These are phyloP conservation scores for Aspergillus bombycis DNA, from an alignment of 2,329 filamentous ascomycete species.

Conservation along the genomic window DNA sequence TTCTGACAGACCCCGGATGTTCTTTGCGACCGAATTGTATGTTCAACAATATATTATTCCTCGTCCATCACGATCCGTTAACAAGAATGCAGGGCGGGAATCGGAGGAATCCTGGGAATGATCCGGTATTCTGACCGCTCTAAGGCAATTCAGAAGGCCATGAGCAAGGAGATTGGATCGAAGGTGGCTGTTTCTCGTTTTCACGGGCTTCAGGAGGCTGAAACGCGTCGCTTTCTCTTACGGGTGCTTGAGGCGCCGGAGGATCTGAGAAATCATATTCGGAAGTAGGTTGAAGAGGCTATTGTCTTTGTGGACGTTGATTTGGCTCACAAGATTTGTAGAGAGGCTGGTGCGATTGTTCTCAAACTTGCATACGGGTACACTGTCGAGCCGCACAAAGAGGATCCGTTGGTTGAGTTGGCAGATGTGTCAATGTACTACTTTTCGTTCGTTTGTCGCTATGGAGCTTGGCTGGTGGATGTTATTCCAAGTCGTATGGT, in stretches of 20 bases:
- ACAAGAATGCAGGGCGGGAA: slow-evolving; percentile 31
- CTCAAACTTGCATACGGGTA: slow-evolving; percentile 44
- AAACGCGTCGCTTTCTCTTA: slow-evolving; percentile 48
- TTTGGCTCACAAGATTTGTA: slow-evolving; percentile 12
- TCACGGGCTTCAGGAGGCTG: slow-evolving; percentile 45
- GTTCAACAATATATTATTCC: slow-evolving; percentile 3
- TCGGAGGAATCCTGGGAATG: slow-evolving; percentile 39
- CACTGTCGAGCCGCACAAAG: slow-evolving; percentile 24
- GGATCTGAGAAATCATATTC: slow-evolving; percentile 45
- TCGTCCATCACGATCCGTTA: not conserved
- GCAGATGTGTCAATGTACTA: slow-evolving; percentile 43
- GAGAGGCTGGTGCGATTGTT: slow-evolving; percentile 42
- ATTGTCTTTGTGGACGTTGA: not conserved
- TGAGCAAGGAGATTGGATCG: slow-evolving; percentile 49
- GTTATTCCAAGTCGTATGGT: slow-evolving; percentile 38
- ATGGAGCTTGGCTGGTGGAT: slow-evolving; percentile 49
- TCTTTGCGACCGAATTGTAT: slow-evolving; percentile 36
- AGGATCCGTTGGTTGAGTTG: slow-evolving; percentile 43
- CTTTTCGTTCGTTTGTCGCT: slow-evolving; percentile 45
- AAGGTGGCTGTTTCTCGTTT: slow-evolving; percentile 44
- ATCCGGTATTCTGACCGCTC: slow-evolving; percentile 38
- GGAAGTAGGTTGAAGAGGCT: slow-evolving; percentile 19
- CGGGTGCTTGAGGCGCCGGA: slow-evolving; percentile 45
- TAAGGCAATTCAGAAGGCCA: slow-evolving; percentile 49
- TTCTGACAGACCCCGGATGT: slow-evolving; percentile 22